Percentiles rank a stretch among this genome's conserved stretches.
Evolutionary conservation across 371 early-diverging fungal species (phyloP).

Genomic region (Haplosporangium sp.): DNA sequence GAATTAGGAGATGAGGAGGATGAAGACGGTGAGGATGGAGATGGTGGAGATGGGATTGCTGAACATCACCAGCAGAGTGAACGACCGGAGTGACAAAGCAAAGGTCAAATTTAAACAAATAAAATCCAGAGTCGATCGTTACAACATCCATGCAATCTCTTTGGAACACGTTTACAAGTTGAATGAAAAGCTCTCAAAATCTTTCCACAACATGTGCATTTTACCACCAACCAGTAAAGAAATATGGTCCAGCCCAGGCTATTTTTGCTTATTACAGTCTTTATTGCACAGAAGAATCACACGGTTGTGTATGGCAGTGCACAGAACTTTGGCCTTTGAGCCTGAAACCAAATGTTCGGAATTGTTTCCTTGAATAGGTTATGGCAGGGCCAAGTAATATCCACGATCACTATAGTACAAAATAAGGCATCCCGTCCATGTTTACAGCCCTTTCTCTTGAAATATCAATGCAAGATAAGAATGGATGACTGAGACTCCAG

Average conservation of each 20-base stretch:
- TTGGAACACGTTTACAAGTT: background rate
- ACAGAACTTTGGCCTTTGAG: background rate
- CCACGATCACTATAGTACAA: background rate
- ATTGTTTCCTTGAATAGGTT: slow-evolving; percentile 8
- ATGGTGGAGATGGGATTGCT: background rate
- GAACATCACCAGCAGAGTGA: background rate
- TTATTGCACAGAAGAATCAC: too few species aligned
- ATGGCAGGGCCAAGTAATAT: background rate
- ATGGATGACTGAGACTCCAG: background rate
- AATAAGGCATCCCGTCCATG: background rate
- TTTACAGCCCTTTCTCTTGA: background rate
- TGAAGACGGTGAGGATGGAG: slow-evolving; percentile 21
- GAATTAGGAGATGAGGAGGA: slow-evolving; percentile 31
- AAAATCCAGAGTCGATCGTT: background rate
- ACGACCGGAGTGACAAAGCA: slow-evolving; percentile 12
- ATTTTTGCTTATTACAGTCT: too few species aligned
- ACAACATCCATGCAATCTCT: too few species aligned
- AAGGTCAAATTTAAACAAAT: slow-evolving; percentile 14
- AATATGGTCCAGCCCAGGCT: too few species aligned
- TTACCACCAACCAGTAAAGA: background rate
- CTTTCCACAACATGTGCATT: too few species aligned
- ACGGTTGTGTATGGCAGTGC: too few species aligned
- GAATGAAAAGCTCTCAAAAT: too few species aligned
- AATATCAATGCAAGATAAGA: background rate
- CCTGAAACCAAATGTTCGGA: slow-evolving; percentile 5